A percentile compares a stretch with the other conserved stretches of the same genome.
Conservation (phyloP, 257 asterid species). For the Paulownia fortunei region DNA sequence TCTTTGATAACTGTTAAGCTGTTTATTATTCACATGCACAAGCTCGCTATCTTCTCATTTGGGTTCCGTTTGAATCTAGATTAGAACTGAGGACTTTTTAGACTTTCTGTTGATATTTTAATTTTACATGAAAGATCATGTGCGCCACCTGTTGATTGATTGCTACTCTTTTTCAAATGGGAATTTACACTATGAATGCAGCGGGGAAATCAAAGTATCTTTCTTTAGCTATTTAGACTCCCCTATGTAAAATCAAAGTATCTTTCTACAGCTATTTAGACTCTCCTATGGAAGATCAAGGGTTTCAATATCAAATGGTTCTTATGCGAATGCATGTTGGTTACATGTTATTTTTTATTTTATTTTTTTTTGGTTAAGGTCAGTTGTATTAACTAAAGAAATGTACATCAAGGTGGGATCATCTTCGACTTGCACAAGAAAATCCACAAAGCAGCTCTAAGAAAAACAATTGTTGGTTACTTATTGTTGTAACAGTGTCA, state of each 20-base stretch:
- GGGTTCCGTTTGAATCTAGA: background rate
- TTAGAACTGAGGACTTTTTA: background rate
- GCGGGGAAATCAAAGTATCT: background rate
- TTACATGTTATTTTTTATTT: background rate
- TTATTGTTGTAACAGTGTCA: background rate
- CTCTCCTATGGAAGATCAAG: background rate
- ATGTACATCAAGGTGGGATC: constrained; percentile 3
- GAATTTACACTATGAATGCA: background rate
- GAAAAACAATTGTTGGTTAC: background rate
- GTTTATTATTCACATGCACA: background rate
- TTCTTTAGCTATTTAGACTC: background rate
- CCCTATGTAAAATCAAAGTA: background rate
- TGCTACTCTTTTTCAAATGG: background rate
- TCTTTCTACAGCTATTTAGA: background rate
- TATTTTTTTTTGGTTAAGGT: background rate
- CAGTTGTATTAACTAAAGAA: background rate
- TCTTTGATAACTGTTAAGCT: constrained; percentile 17
- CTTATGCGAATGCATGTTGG: background rate
- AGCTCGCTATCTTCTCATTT: background rate
- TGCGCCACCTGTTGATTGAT: constrained; percentile 6
- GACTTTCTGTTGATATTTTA: background rate
- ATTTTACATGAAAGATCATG: background rate
- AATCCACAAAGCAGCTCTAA: background rate
- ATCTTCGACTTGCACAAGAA: constrained; percentile 1
- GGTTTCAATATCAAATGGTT: background rate